A percentile compares a stretch with the other conserved stretches of the same genome.
Evolutionary conservation across 2,329 filamentous ascomycete genomes (phyloP).

Genomic region (Fusarium papillatum): DNA sequence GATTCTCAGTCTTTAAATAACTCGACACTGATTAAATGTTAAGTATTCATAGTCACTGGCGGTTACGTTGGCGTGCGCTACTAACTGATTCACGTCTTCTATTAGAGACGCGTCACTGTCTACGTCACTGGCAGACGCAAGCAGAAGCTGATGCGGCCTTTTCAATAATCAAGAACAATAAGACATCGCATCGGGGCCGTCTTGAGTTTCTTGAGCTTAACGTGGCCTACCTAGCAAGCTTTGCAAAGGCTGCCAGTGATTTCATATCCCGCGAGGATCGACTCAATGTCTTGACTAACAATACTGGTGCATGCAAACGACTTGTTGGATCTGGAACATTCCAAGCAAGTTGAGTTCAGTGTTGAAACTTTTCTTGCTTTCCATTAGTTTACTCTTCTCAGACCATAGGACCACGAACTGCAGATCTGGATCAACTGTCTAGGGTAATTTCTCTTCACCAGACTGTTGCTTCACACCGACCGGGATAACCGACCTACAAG

Average conservation of each 20-base stretch:
- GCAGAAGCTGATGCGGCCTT: slow-evolving; percentile 18
- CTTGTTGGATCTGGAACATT: slow-evolving; percentile 20
- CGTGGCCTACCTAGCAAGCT: slow-evolving; percentile 20
- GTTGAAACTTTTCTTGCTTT: neutral
- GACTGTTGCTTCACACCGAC: slow-evolving; percentile 18
- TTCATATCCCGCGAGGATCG: slow-evolving; percentile 21
- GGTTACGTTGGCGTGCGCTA: slow-evolving; percentile 35
- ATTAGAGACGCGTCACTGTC: slow-evolving; percentile 16
- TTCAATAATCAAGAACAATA: neutral
- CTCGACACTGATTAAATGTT: neutral
- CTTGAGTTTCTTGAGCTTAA: slow-evolving; percentile 22
- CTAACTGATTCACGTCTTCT: slow-evolving; percentile 25
- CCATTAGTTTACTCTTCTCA: neutral
- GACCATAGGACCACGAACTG: slow-evolving; percentile 22
- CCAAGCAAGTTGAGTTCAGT: neutral
- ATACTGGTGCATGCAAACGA: slow-evolving; percentile 30
- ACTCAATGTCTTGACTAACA: slow-evolving; percentile 33
- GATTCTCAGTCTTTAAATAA: neutral
- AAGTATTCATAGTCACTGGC: slow-evolving; percentile 32
- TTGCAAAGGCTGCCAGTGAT: slow-evolving; percentile 14
- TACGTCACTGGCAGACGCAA: slow-evolving; percentile 33
- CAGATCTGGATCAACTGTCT: slow-evolving; percentile 34
- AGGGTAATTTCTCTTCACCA: slow-evolving; percentile 30
- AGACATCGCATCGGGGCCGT: neutral
- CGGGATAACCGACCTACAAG: slow-evolving; percentile 8